Evolutionary conservation across 1,139 yeast species (phyloP).

Genomic region (Lipomyces yarrowii): DNA sequence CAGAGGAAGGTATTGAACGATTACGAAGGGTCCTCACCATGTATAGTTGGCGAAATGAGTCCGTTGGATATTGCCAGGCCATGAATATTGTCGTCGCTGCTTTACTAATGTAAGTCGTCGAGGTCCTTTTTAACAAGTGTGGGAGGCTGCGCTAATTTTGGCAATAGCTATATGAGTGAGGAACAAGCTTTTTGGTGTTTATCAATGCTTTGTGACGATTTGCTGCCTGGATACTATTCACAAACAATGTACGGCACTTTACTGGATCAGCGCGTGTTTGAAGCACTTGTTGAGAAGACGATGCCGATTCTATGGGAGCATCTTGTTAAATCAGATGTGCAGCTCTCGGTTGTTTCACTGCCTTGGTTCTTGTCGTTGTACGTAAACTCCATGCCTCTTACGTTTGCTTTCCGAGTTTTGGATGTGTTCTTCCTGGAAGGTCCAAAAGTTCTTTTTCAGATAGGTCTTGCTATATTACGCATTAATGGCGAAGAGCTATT

Average conservation of each 20-base stretch:
- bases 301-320: constrained; percentile 91
- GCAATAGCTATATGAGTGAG: constrained; percentile 64
- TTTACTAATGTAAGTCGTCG: constrained; percentile 61
- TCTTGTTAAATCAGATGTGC: constrained; percentile 76
- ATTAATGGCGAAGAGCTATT: constrained; percentile 84
- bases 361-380: constrained; percentile 96
- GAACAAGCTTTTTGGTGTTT: constrained; percentile 98
- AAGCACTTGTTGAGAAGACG: constrained; percentile 82
- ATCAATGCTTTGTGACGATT: constrained; percentile 75
- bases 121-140: too few relatives aligned
- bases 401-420: constrained; percentile 86
- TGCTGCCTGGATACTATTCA: constrained; percentile 94
- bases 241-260: constrained; percentile 97
- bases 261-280: constrained; percentile 91
- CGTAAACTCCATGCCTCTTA: constrained; percentile 91
- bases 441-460: constrained; percentile 85
- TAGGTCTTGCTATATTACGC: constrained; percentile 84
- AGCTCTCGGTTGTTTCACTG: constrained; percentile 87
- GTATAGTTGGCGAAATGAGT: constrained; percentile 96
- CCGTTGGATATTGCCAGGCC: constrained; percentile 97
- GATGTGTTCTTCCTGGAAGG: constrained; percentile 94
- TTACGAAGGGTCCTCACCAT: constrained; percentile 88
- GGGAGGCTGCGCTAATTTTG: neutral
- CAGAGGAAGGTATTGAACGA: constrained; percentile 78
- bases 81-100: constrained; percentile 99